Evolutionary conservation across 1,139 yeast genomes (phyloP).

Genomic region (Sugiyamaella sp.): DNA sequence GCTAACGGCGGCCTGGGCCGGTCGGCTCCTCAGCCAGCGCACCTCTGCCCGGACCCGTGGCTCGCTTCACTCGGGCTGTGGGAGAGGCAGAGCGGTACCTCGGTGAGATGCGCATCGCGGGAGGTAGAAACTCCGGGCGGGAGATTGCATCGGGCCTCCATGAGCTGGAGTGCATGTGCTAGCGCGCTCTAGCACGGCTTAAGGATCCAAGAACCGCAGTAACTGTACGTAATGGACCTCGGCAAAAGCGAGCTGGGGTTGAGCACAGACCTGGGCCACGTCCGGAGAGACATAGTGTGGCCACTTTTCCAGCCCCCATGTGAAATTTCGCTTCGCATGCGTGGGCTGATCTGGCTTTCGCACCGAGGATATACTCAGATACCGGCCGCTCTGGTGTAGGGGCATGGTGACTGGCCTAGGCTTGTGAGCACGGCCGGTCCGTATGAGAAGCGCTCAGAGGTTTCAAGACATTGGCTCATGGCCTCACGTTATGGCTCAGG

Average conservation of each 20-base stretch:
- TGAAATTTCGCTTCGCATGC: background rate
- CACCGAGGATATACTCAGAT: background rate
- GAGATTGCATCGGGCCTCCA: background rate
- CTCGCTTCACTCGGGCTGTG: background rate
- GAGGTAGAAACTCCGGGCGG: background rate
- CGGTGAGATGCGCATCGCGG: background rate
- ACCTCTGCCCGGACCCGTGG: background rate
- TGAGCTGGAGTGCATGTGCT: background rate
- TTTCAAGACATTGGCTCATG: too few relatives aligned
- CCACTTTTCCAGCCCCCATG: background rate
- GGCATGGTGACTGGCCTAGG: too few relatives aligned
- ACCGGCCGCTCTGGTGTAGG: too few relatives aligned
- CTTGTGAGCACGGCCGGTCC: too few relatives aligned
- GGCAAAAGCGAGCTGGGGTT: background rate
- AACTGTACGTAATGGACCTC: conserved; percentile 1
- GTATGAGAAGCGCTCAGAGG: too few relatives aligned
- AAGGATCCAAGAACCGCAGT: background rate
- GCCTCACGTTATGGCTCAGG: too few relatives aligned
- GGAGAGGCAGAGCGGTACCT: background rate
- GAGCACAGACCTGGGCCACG: background rate
- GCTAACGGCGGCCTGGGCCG: too few relatives aligned
- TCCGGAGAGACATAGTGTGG: background rate
- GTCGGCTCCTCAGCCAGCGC: too few relatives aligned
- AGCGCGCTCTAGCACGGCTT: too few relatives aligned
- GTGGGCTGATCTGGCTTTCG: background rate